Percentiles rank a stretch among this genome's conserved stretches.
Evolutionary conservation across 1,284 basidiomycete genomes (phyloP).

Genomic region (Sporisorium graminicola): DNA sequence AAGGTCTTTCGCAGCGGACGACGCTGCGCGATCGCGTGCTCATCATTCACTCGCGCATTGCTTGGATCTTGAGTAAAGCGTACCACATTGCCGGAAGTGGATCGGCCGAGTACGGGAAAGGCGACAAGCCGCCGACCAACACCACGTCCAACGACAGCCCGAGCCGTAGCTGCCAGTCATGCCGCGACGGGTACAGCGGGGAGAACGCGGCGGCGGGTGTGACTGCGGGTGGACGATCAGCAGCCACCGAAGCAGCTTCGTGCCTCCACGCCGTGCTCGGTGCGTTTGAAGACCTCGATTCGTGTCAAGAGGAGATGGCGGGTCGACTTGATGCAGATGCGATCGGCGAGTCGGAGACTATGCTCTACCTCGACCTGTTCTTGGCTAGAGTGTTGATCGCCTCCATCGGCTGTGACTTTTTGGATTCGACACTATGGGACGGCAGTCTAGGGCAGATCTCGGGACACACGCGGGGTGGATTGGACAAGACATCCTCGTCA

Average conservation of each 20-base stretch:
- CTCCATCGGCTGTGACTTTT: conserved; percentile 38
- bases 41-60: conserved; percentile 33
- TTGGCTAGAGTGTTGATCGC: conserved; percentile 32
- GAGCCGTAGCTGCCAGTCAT: conserved; percentile 20
- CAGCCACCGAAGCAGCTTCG: conserved; percentile 20
- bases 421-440: conserved; percentile 47
- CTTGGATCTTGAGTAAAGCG: conserved; percentile 40
- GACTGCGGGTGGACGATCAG: not conserved
- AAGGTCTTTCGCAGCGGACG: conserved; percentile 31
- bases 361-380: conserved; percentile 39
- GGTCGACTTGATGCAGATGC: conserved; percentile 27
- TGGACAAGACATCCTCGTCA: conserved; percentile 9
- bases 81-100: conserved; percentile 33
- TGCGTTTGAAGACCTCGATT: conserved; percentile 34
- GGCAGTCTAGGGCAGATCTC: conserved; percentile 30
- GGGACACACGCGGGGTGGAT: not conserved
- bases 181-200: conserved; percentile 11
- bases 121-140: not conserved
- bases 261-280: conserved; percentile 23
- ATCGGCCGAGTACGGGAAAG: conserved; percentile 6
- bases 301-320: conserved; percentile 44
- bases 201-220: not conserved
- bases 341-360: conserved; percentile 32
- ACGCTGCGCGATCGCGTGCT: conserved; percentile 30
- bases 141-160: conserved; percentile 16